Evolutionary conservation across 306 rosid genomes (phyloP).

Genomic region (Quercus dentata): DNA sequence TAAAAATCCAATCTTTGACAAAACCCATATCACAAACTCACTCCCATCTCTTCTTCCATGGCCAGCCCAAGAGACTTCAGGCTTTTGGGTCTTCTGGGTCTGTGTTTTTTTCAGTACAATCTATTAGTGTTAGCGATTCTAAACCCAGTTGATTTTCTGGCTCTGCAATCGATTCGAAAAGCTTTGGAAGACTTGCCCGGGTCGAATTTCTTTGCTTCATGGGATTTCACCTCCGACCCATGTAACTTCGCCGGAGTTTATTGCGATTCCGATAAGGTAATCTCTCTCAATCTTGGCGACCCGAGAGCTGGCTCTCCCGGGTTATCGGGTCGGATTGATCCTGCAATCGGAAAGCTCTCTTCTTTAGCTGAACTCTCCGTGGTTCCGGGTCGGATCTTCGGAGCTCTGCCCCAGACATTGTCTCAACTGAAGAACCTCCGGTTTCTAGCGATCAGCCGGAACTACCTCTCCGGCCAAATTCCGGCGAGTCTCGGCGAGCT

Average conservation of each 20-base stretch:
- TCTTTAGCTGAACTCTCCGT: constrained; percentile 77
- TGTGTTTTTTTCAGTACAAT: constrained; percentile 30
- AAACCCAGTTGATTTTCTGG: constrained; percentile 85
- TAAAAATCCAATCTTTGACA: constrained; percentile 19
- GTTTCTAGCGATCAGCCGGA: constrained; percentile 80
- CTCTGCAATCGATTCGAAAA: constrained; percentile 80
- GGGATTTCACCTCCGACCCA: constrained; percentile 98
- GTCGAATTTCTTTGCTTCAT: constrained; percentile 70
- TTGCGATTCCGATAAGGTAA: constrained; percentile 73
- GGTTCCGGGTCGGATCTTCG: constrained; percentile 82
- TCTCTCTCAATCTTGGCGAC: constrained; percentile 92
- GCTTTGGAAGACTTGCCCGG: constrained; percentile 77
- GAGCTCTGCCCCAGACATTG: constrained; percentile 54
- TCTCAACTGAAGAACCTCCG: constrained; percentile 58
- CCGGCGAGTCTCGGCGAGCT: constrained; percentile 56
- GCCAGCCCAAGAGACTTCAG: constrained; percentile 24
- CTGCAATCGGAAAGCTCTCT: constrained; percentile 73
- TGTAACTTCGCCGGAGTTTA: constrained; percentile 88
- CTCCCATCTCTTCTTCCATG: constrained; percentile 30
- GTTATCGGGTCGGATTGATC: constrained; percentile 68
- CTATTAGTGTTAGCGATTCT: constrained; percentile 47
- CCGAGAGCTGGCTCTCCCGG: constrained; percentile 89
- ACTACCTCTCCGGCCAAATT: constrained; percentile 80
- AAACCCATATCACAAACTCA: constrained; percentile 16
- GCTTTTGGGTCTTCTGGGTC: constrained; percentile 16